Evolutionary conservation across 768 basidiomycete species (phyloP).

Genomic region (Phylloporus scabripes): DNA sequence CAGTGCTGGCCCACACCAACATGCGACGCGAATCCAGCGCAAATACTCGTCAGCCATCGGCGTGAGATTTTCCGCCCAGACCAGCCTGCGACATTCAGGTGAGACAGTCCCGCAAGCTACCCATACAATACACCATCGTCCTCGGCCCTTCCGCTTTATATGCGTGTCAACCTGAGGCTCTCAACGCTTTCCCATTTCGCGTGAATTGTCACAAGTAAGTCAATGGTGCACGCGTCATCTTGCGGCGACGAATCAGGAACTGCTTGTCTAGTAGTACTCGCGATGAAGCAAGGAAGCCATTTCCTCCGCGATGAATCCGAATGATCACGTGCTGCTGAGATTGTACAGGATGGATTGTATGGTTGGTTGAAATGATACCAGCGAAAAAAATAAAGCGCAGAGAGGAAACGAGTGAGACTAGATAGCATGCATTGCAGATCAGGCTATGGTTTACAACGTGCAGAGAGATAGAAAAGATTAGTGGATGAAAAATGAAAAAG

Average conservation of each 20-base stretch:
- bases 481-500: background rate
- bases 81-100: conserved; percentile 1
- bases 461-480: conserved; percentile 14
- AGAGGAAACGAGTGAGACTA: conserved; percentile 10
- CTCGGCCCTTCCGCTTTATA: background rate
- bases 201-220: background rate
- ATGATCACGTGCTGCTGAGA: conserved; percentile 17
- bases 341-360: background rate
- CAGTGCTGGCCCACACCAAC: too few relatives aligned
- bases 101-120: conserved; percentile 1
- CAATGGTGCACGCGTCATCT: conserved; percentile 2
- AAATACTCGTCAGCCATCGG: conserved; percentile 1
- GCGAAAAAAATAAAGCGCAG: conserved; percentile 4
- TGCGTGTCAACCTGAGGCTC: background rate
- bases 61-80: background rate
- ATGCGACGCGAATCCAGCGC: conserved; percentile 10
- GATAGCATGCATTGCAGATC: conserved; percentile 21
- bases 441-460: conserved; percentile 24
- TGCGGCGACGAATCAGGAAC: background rate
- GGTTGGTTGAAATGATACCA: background rate
- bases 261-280: conserved; percentile 2
- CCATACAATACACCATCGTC: background rate
- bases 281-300: conserved; percentile 3
- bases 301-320: conserved; percentile 21
- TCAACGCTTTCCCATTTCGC: background rate